phyloP scores from a whole-genome alignment of 2,329 filamentous ascomycete species.

The Fusarium sp. region DNA sequence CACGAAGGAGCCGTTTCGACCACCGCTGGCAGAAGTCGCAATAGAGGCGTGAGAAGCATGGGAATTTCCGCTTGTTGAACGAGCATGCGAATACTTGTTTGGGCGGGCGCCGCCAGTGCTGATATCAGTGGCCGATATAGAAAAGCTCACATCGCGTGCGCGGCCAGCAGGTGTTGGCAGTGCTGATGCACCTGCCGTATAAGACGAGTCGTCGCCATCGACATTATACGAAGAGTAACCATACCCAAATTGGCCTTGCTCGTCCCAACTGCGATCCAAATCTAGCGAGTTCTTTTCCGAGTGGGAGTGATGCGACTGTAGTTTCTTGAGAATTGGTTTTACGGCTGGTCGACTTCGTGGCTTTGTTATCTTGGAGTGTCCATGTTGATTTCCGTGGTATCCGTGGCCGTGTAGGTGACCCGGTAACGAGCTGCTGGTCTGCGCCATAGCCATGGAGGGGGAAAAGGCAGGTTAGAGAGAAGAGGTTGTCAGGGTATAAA shows the following conservation, averaged over 20 bases:
- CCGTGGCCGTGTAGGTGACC: conserved; percentile 43
- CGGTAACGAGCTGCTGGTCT: conserved; percentile 40
- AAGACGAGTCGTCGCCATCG: conserved; percentile 46
- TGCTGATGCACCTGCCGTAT: conserved; percentile 41
- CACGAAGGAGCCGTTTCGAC: conserved; percentile 65
- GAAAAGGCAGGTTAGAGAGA: conserved; percentile 4
- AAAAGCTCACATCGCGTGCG: conserved; percentile 62
- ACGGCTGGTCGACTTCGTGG: conserved; percentile 62
- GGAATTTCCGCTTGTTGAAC: conserved; percentile 70
- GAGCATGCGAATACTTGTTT: conserved; percentile 65
- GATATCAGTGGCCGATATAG: conserved; percentile 54
- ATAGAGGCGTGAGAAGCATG: conserved; percentile 69
- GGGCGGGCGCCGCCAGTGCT: conserved; percentile 46
- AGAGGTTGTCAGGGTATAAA: neutral
- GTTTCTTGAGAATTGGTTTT: conserved; percentile 73
- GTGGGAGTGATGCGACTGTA: conserved; percentile 60
- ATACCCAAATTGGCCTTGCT: conserved; percentile 58
- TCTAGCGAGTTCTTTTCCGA: conserved; percentile 74
- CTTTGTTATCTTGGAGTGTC: conserved; percentile 57
- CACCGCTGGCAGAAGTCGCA: conserved; percentile 66
- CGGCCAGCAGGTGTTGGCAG: conserved; percentile 37
- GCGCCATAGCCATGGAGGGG: conserved; percentile 42
- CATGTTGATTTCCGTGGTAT: conserved; percentile 36
- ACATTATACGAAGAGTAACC: conserved; percentile 48
- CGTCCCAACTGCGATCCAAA: conserved; percentile 70